Percentiles rank a stretch among this genome's conserved stretches.
These are phyloP conservation scores for Ogataea neopini DNA, from an alignment of 805 yeast species.

Conservation along the genomic window DNA sequence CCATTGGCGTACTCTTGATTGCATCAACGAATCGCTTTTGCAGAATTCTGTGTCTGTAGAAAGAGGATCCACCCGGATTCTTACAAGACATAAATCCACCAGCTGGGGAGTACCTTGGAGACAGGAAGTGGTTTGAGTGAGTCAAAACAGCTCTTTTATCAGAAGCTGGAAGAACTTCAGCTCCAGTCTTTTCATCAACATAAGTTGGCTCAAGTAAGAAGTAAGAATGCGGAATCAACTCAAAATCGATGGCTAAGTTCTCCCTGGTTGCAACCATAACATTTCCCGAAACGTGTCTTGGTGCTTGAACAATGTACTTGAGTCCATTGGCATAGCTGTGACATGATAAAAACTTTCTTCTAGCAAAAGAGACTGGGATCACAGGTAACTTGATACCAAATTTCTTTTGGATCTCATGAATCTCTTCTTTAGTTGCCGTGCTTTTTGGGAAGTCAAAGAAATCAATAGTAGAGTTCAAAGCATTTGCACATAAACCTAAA, in stretches of 20 bases:
- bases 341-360: constrained; percentile 15
- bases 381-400: constrained; percentile 12
- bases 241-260: constrained; percentile 9
- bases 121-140: constrained; percentile 12
- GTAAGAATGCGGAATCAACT: constrained; percentile 13
- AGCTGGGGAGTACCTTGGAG: constrained; percentile 13
- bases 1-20: constrained; percentile 10
- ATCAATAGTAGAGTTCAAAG: constrained; percentile 12
- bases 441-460: constrained; percentile 11
- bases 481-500: constrained; percentile 14
- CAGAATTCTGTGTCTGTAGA: constrained; percentile 10
- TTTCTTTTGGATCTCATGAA: constrained; percentile 4
- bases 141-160: constrained; percentile 11
- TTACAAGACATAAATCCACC: constrained; percentile 6
- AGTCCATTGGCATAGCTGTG: constrained; percentile 15
- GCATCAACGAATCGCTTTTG: constrained; percentile 9
- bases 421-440: neutral
- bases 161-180: constrained; percentile 10
- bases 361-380: constrained; percentile 14
- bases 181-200: constrained; percentile 14
- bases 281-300: constrained; percentile 15
- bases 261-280: constrained; percentile 13
- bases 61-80: constrained; percentile 13
- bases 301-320: constrained; percentile 14
- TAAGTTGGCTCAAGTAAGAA: constrained; percentile 10